Percentiles rank a stretch among this genome's conserved stretches.
Evolutionary conservation across 2,329 filamentous ascomycete species (phyloP).

Genomic region (Apiospora arundinis): DNA sequence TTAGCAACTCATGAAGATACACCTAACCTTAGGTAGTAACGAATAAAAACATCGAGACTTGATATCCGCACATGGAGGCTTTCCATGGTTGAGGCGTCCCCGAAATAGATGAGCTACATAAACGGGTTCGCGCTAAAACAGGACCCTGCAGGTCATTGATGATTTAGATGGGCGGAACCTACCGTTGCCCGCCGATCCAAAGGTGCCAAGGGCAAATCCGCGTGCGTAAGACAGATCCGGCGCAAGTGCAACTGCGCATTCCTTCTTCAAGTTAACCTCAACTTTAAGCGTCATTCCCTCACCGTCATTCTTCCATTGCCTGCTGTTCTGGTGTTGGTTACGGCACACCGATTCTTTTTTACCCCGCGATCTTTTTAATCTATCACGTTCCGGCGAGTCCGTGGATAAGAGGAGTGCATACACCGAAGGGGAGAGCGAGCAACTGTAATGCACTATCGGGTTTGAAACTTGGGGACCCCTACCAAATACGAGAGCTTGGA

Average conservation of each 20-base stretch:
- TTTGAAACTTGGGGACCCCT: conserved; percentile 10
- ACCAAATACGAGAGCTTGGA: neutral
- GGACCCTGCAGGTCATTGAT: conserved; percentile 26
- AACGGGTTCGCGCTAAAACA: conserved; percentile 21
- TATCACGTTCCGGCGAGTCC: neutral
- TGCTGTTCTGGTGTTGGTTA: neutral
- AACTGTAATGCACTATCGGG: conserved; percentile 1
- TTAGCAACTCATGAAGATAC: no score
- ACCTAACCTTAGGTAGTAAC: no score
- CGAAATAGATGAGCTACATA: conserved; percentile 7
- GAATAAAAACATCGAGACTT: no score
- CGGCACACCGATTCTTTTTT: neutral
- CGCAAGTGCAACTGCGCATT: conserved; percentile 14
- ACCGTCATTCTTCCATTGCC: conserved; percentile 3
- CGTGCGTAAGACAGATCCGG: conserved; percentile 9
- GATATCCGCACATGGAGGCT: neutral
- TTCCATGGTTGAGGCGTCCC: neutral
- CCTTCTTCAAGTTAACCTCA: conserved; percentile 13
- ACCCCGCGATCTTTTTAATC: neutral
- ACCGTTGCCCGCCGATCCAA: conserved; percentile 4
- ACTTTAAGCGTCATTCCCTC: conserved; percentile 11
- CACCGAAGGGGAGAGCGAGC: neutral
- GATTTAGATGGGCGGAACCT: conserved; percentile 11
- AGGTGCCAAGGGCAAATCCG: neutral
- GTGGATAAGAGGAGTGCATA: neutral